Percentiles rank a stretch among this genome's conserved stretches.
phyloP scores from a whole-genome alignment of 1,284 basidiomycete genomes.

The Agaricales sp. region DNA sequence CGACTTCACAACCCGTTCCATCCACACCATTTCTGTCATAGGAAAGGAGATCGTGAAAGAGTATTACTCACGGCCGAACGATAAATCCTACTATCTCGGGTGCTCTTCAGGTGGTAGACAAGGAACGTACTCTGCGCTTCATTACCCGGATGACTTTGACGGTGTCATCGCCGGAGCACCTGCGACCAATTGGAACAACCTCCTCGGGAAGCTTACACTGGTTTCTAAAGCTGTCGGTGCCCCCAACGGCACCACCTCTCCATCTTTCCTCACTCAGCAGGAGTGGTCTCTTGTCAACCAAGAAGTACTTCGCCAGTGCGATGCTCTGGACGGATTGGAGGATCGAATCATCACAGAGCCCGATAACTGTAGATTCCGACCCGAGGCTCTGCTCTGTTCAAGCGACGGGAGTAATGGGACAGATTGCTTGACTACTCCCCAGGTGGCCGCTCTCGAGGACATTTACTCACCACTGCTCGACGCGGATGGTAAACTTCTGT shows the following conservation, averaged over 20 bases:
- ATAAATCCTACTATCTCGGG: slow-evolving; percentile 18
- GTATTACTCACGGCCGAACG: slow-evolving; percentile 13
- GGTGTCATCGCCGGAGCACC: slow-evolving; percentile 23
- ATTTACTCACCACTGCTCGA: slow-evolving; percentile 22
- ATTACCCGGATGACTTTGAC: slow-evolving; percentile 21
- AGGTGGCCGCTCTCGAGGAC: slow-evolving; percentile 21
- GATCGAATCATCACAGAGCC: slow-evolving; percentile 25
- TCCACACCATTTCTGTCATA: slow-evolving; percentile 16
- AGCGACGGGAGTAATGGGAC: slow-evolving; percentile 14
- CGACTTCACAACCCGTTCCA: slow-evolving; percentile 19
- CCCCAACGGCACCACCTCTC: background rate
- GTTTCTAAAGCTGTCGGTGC: background rate
- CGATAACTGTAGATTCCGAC: slow-evolving; percentile 21
- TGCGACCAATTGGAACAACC: slow-evolving; percentile 11
- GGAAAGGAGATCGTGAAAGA: slow-evolving; percentile 16
- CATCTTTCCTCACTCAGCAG: slow-evolving; percentile 7
- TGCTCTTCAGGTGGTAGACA: slow-evolving; percentile 22
- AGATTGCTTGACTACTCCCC: slow-evolving; percentile 21
- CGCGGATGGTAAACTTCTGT: slow-evolving; percentile 19
- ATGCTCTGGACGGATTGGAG: slow-evolving; percentile 19
- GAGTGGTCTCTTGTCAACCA: slow-evolving; percentile 9
- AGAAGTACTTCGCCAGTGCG: slow-evolving; percentile 16
- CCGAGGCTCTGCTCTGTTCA: slow-evolving; percentile 19
- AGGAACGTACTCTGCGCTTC: slow-evolving; percentile 14
- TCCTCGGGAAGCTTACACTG: background rate